phyloP scores from a whole-genome alignment of 2,329 filamentous ascomycete genomes.

The Fusarium veterinarium region DNA sequence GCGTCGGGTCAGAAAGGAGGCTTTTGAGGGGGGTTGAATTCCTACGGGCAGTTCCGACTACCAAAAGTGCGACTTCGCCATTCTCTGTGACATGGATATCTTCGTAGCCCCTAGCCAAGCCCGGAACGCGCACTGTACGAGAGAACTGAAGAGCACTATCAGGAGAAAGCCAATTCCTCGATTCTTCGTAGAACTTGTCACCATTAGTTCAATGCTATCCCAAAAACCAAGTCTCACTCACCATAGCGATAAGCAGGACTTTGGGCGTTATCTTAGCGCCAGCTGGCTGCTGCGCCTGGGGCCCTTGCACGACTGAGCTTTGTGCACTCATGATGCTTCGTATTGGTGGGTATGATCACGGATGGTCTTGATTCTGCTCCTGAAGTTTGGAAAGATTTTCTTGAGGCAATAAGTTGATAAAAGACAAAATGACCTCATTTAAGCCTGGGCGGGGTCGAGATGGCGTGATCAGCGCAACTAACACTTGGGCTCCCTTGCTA shows the following conservation, averaged over 20 bases:
- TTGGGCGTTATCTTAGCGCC: constrained; percentile 10
- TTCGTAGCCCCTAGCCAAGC: constrained; percentile 24
- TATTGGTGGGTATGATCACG: neutral
- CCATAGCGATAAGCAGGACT: constrained; percentile 32
- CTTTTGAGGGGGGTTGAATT: fast-evolving
- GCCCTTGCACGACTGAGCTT: neutral
- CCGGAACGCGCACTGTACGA: constrained; percentile 20
- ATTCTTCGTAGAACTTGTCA: constrained; percentile 24
- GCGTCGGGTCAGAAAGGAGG: fast-evolving
- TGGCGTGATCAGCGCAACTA: constrained; percentile 23
- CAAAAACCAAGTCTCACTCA: neutral
- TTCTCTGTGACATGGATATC: constrained; percentile 15
- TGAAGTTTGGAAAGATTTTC: neutral
- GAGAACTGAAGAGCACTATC: constrained; percentile 15
- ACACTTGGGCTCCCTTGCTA: neutral
- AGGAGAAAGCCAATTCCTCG: constrained; percentile 19
- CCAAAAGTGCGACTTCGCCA: constrained; percentile 18
- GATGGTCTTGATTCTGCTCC: fast-evolving
- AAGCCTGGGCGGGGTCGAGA: constrained; percentile 15
- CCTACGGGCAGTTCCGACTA: constrained; percentile 30
- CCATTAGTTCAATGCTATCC: neutral
- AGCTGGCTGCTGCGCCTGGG: neutral
- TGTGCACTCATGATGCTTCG: neutral
- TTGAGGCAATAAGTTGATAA: constrained; percentile 7
- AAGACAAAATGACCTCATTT: constrained; percentile 1